Base-by-base conservation (phyloP, 2,329 filamentous ascomycete genomes). In the Magnaporthales sp. region DNA sequence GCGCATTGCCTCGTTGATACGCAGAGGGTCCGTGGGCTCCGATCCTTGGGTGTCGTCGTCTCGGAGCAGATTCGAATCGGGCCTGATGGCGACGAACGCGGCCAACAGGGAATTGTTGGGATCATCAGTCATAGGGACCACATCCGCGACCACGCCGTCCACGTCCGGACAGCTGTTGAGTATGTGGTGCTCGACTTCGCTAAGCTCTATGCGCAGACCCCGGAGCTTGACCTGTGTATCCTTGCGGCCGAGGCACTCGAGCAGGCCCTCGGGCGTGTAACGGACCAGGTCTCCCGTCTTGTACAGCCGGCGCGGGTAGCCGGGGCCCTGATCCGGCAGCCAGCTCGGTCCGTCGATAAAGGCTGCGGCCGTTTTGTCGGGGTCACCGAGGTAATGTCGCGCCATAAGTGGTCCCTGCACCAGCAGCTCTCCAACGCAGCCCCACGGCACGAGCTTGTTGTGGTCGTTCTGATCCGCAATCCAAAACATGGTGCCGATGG, bases 401-500 rank as follows among this genome's bases (percentile, higher is more conserved):
- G 58, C 58, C 24, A 61, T 26, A 26, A 61, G 24, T 4, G 58
- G 58, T 26, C 58, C 58, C 24, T 61, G 24, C 24, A 61, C 27
- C 3, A 61, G 27, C 3, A 61, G 24, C 24, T 61, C 58, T 26
- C 58, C 58, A 6, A 30, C 15, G 24, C 58, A 61, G 58, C 58
- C 58, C 24, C 27, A 30, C 31, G n/a, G 62, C 11, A 24, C 31
- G 11, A 46, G 62, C 29, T 63, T 63, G 13, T 63, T 38, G 15
- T 72, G 71, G 56, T 77, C 68, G 3, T 70, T 67, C 1, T 70
- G 68, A 30, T 77, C 72, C 1, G 75, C 75, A 30, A 80, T 67
- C 75, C 75, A 79, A 1, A 73, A 69, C 9, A 66, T 66, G 51
- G 69, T 69, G 3, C 68, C 69, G 3, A 69, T 60, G 4, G 67